phyloP scores from a whole-genome alignment of 768 basidiomycete species.

The Trametes gibbosa region DNA sequence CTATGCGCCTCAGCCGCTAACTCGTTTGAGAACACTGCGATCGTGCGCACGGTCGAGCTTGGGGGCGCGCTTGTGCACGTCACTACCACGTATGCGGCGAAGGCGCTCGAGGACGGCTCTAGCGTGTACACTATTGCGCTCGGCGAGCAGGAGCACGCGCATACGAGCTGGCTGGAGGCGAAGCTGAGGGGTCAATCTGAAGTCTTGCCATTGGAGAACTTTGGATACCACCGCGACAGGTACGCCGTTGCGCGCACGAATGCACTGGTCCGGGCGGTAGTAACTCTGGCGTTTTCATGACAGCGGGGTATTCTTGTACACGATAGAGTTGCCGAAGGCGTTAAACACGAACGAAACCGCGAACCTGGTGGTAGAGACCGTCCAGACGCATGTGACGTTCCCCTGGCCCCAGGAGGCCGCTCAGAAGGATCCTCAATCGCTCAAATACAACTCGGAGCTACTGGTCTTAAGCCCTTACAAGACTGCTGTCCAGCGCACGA shows the following conservation, averaged over 20 bases:
- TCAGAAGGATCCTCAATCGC: slow-evolving; percentile 75
- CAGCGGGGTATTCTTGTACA: slow-evolving; percentile 50
- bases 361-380: slow-evolving; percentile 75
- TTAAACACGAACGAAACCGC: slow-evolving; percentile 57
- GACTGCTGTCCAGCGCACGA: slow-evolving; percentile 80
- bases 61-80: slow-evolving; percentile 86
- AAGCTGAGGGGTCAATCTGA: slow-evolving; percentile 70
- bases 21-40: slow-evolving; percentile 84
- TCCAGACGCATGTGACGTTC: slow-evolving; percentile 73
- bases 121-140: slow-evolving; percentile 69
- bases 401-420: slow-evolving; percentile 73
- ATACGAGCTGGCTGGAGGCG: slow-evolving; percentile 76
- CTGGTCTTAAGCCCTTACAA: slow-evolving; percentile 84
- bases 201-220: slow-evolving; percentile 50
- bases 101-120: slow-evolving; percentile 59
- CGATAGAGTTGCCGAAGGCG: slow-evolving; percentile 60
- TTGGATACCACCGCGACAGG: slow-evolving; percentile 48
- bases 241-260: slow-evolving; percentile 35
- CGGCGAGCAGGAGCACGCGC: slow-evolving; percentile 55
- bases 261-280: not conserved
- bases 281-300: not conserved
- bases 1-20: slow-evolving; percentile 40
- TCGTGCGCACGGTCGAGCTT: slow-evolving; percentile 87
- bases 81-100: slow-evolving; percentile 85
- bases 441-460: slow-evolving; percentile 74